Evolutionary conservation across 2,329 filamentous ascomycete species (phyloP), one percentile per base, ranked within the genome.

Genomic region (Colletotrichum sansevieriae): DNA sequence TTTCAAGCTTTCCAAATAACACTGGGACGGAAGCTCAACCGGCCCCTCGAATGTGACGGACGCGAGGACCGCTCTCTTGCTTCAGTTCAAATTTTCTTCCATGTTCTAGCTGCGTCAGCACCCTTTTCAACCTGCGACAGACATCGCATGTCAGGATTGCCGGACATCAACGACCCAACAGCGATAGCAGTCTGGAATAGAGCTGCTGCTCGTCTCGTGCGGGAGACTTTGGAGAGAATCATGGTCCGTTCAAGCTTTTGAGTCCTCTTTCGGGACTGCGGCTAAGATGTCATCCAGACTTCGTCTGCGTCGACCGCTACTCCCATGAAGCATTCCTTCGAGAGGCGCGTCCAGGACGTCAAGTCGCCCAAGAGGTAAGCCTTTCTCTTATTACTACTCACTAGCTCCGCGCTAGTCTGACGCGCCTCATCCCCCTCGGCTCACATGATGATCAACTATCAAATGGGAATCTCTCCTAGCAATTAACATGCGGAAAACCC

Each of bases 381-480:
- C 49, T 41, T 35, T 63, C 60, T 64, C 61, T 49, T 55, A 55
- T 68, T 46, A 2, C 9, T 8, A 29, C 7, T 59, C 54, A 63
- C 49, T 66, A 69, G 66, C 29, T 55, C 29, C 25, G 41, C 62
- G 62, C 52, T 61, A 68, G 52, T n/a, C 54, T 37, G 22, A 57
- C 63, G 49, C 62, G 62, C 33, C 65, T 70, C 54, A 76, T 63
- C 58, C 37, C 63, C 54, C 29, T 10, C 75, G 72, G 75, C 76
- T 69, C 63, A 83, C 75, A 84, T 89, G 85, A 97, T 97, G 95
- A 97, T 93, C 85, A 87, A 83, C 83, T 90, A 91, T 93, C 91
- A 72, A 97, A 97, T 99, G 96, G 96, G 96, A 99, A 99, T 99
- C 96, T 99, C 97, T 99, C 96, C 92, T 93, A 98, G 93, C 87